Conservation (phyloP, 2,329 filamentous ascomycete species). For the Aspergillus sp. region DNA sequence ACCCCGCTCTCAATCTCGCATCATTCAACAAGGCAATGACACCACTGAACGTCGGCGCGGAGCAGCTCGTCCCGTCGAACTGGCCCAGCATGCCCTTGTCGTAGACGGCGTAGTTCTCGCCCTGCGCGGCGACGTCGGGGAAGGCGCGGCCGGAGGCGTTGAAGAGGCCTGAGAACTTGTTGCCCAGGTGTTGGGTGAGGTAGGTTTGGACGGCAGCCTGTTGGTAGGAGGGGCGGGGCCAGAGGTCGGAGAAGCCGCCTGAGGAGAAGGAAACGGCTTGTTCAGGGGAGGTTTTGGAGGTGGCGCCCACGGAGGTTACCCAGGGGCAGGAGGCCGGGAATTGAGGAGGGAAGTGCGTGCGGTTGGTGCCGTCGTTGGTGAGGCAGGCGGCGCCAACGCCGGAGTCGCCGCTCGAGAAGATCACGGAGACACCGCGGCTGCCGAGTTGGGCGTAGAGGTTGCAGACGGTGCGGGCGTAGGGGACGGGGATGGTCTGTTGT, state of each 20-base stretch:
- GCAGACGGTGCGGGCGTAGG: slow-evolving; percentile 44
- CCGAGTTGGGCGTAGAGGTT: slow-evolving; percentile 53
- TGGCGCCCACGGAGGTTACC: slow-evolving; percentile 48
- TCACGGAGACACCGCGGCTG: slow-evolving; percentile 51
- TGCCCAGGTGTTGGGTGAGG: slow-evolving; percentile 28
- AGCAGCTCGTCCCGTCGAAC: slow-evolving; percentile 50
- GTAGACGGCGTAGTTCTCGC: slow-evolving; percentile 35
- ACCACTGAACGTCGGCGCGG: slow-evolving; percentile 60
- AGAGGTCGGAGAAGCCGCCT: slow-evolving; percentile 44
- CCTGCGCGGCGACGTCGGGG: slow-evolving; percentile 46
- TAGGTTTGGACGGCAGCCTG: slow-evolving; percentile 39
- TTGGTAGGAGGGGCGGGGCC: slow-evolving; percentile 40
- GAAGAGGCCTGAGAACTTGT: slow-evolving; percentile 31
- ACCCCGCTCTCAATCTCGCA: slow-evolving; percentile 54
- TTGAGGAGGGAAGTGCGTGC: slow-evolving; percentile 45
- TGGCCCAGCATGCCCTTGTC: slow-evolving; percentile 29
- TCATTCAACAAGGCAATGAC: slow-evolving; percentile 66
- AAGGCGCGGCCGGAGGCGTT: slow-evolving; percentile 41
- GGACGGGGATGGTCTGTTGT: slow-evolving; percentile 35
- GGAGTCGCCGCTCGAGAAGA: slow-evolving; percentile 54
- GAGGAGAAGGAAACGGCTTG: slow-evolving; percentile 44
- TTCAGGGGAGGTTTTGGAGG: slow-evolving; percentile 41
- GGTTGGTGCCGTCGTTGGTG: slow-evolving; percentile 39
- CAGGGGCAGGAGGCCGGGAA: slow-evolving; percentile 44
- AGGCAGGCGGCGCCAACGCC: slow-evolving; percentile 44